Base-by-base conservation (phyloP, 139 green algal genomes). In the Nannochloris sp. region DNA sequence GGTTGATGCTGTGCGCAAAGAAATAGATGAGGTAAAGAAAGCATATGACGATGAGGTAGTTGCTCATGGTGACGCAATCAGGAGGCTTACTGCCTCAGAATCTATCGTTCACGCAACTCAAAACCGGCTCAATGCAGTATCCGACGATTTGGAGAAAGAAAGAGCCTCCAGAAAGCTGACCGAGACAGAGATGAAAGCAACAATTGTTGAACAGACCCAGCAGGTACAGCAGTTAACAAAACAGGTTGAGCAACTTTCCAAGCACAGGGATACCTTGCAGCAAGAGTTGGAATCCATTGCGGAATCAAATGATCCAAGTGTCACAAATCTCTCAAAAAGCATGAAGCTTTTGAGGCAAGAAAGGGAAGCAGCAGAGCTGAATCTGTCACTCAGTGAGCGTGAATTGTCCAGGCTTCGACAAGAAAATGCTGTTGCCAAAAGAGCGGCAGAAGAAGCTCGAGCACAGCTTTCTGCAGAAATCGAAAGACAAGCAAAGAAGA, bases 1-100 rank as follows among this genome's bases (percentile, higher is more conserved):
- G 21, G 40, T 15, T 24, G 61, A 62, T 16, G 15, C n/a, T 27
- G 8, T 64, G 19, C n/a, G 57, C 12, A 19, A 23, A 44, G 62
- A 76, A 67, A 31, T 58, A 19, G 57, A 62, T 15, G 63, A 66
- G 15, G 69, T 62, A 16, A 70, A 71, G 44, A 61, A 61, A 36
- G 44, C 21, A 40, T 81, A 81, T 62, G 72, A 81, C 56, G 5
- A 48, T 6, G 74, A 81, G 56, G 73, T 81, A 50, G 50, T 81
- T 63, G 55, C 43, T 25, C 74, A 81, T 57, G 74, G 73, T 5
- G 74, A 79, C 48, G 70, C 70, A 5, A 40, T 76, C 14, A 21
- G 10, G 27, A 53, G n/a, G n/a, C n/a, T 31, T 9, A 21, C 14
- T 31, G 44, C 44, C 40, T 51, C 61, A 24, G 29, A 57, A 44